Percentiles rank a stretch among this genome's conserved stretches.
Evolutionary conservation across 2,329 filamentous ascomycete genomes (phyloP).

Genomic region (Nigrograna mackinnonii): DNA sequence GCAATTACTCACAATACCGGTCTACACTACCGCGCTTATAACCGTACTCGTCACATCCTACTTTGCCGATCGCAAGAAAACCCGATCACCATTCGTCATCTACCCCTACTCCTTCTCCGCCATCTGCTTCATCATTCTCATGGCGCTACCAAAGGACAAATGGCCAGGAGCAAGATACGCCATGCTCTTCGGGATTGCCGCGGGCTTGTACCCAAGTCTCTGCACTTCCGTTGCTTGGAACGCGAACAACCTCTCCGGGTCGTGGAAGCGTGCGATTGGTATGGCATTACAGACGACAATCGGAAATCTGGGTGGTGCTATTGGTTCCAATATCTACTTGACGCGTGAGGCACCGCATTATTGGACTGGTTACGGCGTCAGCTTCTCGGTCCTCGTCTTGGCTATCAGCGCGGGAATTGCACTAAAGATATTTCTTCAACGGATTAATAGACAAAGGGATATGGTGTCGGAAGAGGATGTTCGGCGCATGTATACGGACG

Average conservation of each 20-base stretch:
- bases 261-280: constrained; percentile 55
- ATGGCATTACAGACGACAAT: constrained; percentile 54
- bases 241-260: constrained; percentile 56
- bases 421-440: constrained; percentile 55
- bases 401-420: constrained; percentile 50
- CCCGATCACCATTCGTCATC: constrained; percentile 37
- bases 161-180: constrained; percentile 57
- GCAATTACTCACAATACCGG: constrained; percentile 48
- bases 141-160: constrained; percentile 45
- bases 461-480: constrained; percentile 36
- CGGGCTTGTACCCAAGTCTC: too few relatives aligned
- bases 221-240: too few relatives aligned
- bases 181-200: too few relatives aligned
- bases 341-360: constrained; percentile 53
- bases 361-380: constrained; percentile 54
- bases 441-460: constrained; percentile 62
- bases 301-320: constrained; percentile 52
- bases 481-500: constrained; percentile 47
- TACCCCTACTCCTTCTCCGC: constrained; percentile 44
- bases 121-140: constrained; percentile 40
- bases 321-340: constrained; percentile 74
- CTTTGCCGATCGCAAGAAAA: constrained; percentile 32
- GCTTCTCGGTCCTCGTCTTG: constrained; percentile 53
- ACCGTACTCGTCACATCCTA: constrained; percentile 35
- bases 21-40: constrained; percentile 43